Conservation (phyloP, 1,284 basidiomycete genomes). For the Cryptococcus jaspeensis region DNA sequence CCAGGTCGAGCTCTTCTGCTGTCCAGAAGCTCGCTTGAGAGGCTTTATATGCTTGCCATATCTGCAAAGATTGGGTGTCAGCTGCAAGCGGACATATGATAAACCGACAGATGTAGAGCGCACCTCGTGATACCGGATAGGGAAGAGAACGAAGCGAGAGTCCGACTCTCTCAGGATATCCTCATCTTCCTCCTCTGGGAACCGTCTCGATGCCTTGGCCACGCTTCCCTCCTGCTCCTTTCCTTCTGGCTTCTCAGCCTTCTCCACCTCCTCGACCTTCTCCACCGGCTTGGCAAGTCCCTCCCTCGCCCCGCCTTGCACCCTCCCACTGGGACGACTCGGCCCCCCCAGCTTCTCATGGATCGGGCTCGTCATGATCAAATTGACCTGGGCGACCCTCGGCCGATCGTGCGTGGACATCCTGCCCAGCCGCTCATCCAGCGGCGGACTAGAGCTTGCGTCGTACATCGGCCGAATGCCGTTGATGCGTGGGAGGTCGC, state of each 20-base stretch:
- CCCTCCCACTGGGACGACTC: no score
- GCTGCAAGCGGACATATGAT: not conserved
- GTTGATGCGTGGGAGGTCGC: slow-evolving; percentile 32
- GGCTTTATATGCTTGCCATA: slow-evolving; percentile 94
- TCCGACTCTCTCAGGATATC: slow-evolving; percentile 71
- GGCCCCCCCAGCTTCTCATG: no score
- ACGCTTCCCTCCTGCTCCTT: slow-evolving; percentile 4
- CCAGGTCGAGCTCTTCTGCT: slow-evolving; percentile 92
- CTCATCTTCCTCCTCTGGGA: slow-evolving; percentile 60
- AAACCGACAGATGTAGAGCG: slow-evolving; percentile 1
- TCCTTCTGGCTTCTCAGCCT: not conserved
- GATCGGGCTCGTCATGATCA: no score
- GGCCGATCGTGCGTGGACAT: not conserved
- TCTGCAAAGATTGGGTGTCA: slow-evolving; percentile 56
- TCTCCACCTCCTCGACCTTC: not conserved
- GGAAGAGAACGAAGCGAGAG: slow-evolving; percentile 73
- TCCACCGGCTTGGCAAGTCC: not conserved
- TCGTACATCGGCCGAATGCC: slow-evolving; percentile 34
- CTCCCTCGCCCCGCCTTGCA: not conserved
- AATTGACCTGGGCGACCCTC: not conserved
- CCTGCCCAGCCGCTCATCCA: not conserved
- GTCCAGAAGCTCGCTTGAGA: slow-evolving; percentile 68
- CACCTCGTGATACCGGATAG: slow-evolving; percentile 78
- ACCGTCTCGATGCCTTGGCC: slow-evolving; percentile 14
- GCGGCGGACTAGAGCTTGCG: slow-evolving; percentile 1